A percentile compares a stretch with the other conserved stretches of the same genome.
phyloP scores from a whole-genome alignment of 164 flowering plant species.

The Liquidambar formosana region DNA sequence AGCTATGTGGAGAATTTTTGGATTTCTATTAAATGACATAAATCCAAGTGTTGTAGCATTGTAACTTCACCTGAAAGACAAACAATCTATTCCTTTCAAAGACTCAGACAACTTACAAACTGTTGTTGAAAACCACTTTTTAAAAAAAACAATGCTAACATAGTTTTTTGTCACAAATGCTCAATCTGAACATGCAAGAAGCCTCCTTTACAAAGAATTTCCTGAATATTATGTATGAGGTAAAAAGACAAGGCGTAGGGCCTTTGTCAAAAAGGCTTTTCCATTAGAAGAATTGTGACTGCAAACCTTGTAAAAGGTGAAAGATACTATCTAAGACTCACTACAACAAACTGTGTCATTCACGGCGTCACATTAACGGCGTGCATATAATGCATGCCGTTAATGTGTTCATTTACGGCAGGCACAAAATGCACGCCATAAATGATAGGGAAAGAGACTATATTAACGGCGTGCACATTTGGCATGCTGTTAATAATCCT shows the following conservation, averaged over 20 bases:
- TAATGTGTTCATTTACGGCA: no score
- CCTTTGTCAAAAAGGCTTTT: no score
- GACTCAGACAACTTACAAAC: neutral
- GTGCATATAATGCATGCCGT: no score
- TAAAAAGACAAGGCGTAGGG: neutral
- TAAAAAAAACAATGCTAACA: neutral
- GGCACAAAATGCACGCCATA: no score
- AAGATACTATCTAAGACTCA: constrained; percentile 2
- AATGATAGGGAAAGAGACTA: no score
- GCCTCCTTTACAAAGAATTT: neutral
- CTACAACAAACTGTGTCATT: no score
- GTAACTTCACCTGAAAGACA: neutral
- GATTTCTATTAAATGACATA: neutral
- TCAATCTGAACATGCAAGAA: no score
- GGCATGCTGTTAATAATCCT: no score
- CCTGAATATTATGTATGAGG: neutral
- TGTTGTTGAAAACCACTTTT: neutral
- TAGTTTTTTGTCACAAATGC: neutral
- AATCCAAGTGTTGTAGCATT: neutral
- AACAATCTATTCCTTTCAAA: neutral
- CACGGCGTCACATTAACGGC: no score
- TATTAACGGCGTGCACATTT: no score
- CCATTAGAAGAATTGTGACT: neutral
- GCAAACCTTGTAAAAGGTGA: constrained; percentile 1
- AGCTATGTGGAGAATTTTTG: constrained; percentile 2